Base-by-base conservation (phyloP, 768 basidiomycete species). In the Inosperma sp. region DNA sequence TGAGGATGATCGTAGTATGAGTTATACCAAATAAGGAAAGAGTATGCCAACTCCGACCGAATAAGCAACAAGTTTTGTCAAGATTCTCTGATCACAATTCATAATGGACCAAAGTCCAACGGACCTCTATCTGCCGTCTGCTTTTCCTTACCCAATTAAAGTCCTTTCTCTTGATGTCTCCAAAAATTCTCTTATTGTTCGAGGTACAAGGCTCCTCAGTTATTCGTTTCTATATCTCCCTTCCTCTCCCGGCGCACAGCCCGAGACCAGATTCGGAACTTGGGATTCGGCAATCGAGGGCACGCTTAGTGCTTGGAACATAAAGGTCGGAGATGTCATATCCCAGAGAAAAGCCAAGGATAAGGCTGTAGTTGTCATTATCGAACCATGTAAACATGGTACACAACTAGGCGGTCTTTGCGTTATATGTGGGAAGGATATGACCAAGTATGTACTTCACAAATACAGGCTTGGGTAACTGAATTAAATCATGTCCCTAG, bases 351-450 rank as follows among this genome's bases (percentile, higher is more conserved):
- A 70, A 59, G 84, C 86, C 9, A 79, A 73, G 52, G 79, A 81
- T 36, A 77, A 69, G 34, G 76, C 83, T 3, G 82, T 80, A 51
- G 72, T 93, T 19, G 68, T 79, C 30, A 72, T 97, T 55, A 69
- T 81, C 39, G 94, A 97, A 67, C 90, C 93, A n/a, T 99, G 95
- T 72, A 93, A 91, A 51, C 95, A 99, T 68, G 89, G 89, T 52
- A 84, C 95, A 59, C 94, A 97, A 65, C 74, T 95, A 43, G 83
- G 85, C 34, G 95, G 95, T 1, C 75, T 99, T 42, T 99, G 95
- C 64, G 92, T 89, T 1, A 67, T 96, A 25, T 99, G 95, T 62
- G 95, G 93, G 30, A 93, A 90, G 72, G 94, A 99, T 59, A 86
- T 97, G 80, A 94, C 90, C 36, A 81, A 78, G 92, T 94, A 63